Percentiles rank a stretch among this genome's conserved stretches.
phyloP scores from a whole-genome alignment of 495 filamentous ascomycete genomes.

The Cercophora newfieldiana region DNA sequence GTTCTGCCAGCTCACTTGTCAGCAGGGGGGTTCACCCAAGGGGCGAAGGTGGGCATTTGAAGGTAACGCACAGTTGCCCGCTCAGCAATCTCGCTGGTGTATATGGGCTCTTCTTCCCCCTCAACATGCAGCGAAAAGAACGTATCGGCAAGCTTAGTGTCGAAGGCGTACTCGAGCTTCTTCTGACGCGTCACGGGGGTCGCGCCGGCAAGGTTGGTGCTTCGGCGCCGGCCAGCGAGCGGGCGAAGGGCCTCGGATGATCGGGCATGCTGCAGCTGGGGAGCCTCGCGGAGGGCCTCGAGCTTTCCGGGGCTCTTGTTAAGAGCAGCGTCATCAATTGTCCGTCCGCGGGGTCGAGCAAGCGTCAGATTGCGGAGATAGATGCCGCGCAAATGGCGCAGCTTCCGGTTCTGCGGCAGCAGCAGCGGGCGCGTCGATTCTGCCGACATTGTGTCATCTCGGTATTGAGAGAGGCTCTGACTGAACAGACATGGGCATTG shows the following conservation, averaged over 20 bases:
- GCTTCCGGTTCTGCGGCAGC: slow-evolving; percentile 74
- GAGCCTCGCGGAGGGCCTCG: slow-evolving; percentile 56
- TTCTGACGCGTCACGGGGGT: slow-evolving; percentile 69
- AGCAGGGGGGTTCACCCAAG: neutral
- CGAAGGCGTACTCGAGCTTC: slow-evolving; percentile 71
- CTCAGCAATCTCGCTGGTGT: slow-evolving; percentile 82
- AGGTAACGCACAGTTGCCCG: slow-evolving; percentile 65
- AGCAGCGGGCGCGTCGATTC: slow-evolving; percentile 45
- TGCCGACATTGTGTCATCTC: slow-evolving; percentile 38
- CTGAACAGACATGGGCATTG: slow-evolving; percentile 4
- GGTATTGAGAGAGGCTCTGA: slow-evolving; percentile 3
- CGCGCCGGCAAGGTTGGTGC: slow-evolving; percentile 68
- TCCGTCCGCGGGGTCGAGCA: slow-evolving; percentile 62
- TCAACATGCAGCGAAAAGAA: slow-evolving; percentile 86
- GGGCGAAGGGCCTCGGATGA: slow-evolving; percentile 69
- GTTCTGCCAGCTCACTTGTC: slow-evolving; percentile 52
- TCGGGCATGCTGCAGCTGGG: slow-evolving; percentile 61
- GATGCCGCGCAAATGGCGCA: slow-evolving; percentile 85
- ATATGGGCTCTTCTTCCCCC: slow-evolving; percentile 68
- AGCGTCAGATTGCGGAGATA: slow-evolving; percentile 84
- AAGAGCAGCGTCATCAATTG: slow-evolving; percentile 83
- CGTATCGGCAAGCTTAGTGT: slow-evolving; percentile 74
- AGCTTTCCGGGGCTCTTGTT: slow-evolving; percentile 71
- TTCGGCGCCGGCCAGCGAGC: slow-evolving; percentile 58
- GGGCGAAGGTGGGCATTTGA: no score